A percentile compares a stretch with the other conserved stretches of the same genome.
These are phyloP conservation scores for Periconia sp. DNA, from an alignment of 2,329 filamentous ascomycete genomes.

Conservation along the genomic window DNA sequence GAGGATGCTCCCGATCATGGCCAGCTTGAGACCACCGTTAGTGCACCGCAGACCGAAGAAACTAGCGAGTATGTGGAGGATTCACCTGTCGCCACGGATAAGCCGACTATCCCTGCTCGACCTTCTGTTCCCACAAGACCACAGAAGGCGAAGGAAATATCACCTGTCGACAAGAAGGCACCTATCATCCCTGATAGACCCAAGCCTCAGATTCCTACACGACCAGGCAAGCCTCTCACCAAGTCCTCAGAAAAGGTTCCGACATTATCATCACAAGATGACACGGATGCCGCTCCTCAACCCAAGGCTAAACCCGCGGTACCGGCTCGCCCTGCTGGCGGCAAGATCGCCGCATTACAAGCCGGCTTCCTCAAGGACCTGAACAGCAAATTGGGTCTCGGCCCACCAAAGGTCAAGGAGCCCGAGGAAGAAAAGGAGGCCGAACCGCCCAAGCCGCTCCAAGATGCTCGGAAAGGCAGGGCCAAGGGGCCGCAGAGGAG, in stretches of 20 bases:
- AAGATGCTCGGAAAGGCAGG: slow-evolving; percentile 87
- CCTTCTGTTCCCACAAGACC: slow-evolving; percentile 44
- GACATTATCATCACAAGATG: slow-evolving; percentile 26
- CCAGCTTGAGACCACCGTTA: slow-evolving; percentile 77
- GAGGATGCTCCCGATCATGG: slow-evolving; percentile 89
- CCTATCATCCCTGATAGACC: slow-evolving; percentile 63
- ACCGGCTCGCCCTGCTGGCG: slow-evolving; percentile 76
- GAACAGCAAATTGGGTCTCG: slow-evolving; percentile 85
- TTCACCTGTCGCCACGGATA: slow-evolving; percentile 31
- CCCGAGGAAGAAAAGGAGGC: slow-evolving; percentile 60
- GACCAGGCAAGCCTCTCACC: slow-evolving; percentile 60
- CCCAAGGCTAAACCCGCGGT: slow-evolving; percentile 82
- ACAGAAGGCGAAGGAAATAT: slow-evolving; percentile 43
- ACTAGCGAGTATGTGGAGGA: slow-evolving; percentile 47
- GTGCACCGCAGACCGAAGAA: slow-evolving; percentile 57
- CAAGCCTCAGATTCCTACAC: slow-evolving; percentile 68
- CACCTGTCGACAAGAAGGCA: slow-evolving; percentile 58
- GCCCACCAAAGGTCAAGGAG: slow-evolving; percentile 80
- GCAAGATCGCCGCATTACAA: slow-evolving; percentile 90
- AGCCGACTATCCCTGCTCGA: slow-evolving; percentile 34
- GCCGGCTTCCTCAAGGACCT: slow-evolving; percentile 92
- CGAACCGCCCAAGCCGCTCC: slow-evolving; percentile 77
- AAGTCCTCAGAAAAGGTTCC: slow-evolving; percentile 49
- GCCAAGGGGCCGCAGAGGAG: slow-evolving; percentile 86
- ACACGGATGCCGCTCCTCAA: slow-evolving; percentile 46